Base-by-base conservation (phyloP, 306 rosid species). In the Fragaria ananassa region DNA sequence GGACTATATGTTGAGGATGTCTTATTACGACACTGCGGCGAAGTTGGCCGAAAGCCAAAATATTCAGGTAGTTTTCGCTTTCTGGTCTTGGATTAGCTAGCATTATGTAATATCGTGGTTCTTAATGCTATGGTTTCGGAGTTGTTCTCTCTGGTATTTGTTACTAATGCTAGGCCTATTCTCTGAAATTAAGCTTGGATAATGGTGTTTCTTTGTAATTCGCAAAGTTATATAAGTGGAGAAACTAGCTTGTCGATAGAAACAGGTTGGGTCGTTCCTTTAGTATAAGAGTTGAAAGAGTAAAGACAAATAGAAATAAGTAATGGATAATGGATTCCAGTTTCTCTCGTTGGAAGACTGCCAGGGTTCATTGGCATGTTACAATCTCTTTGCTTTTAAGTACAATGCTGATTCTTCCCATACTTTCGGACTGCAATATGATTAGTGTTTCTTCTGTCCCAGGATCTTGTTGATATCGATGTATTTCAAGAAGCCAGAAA, bases 1-100 rank as follows among this genome's bases (percentile, higher is more conserved):
- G 82, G 99, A 95, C 85, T 95, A 95, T 88, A 90, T 95, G 99
- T 80, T 92, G 86, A 83, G 99, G 78, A 92, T 90, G 97, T 95
- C 99, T 0, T 95, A 95, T 72, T 89, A 85, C 47, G 93, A 92
- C 70, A 86, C 97, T 6, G 99, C 99, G 23, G 80, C 77, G 75
- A 92, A 86, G 85, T 80, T 95, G 65, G 89, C 96, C 0, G 96
- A 89, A 75, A 83, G 89, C 85, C 86, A 85, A 84, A 95, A 88
- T 75, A 88, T 95, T 74, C 92, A 87, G 97, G 97, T 89, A 75
- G 37, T 49, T 65, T 42, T 75, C 53, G 27, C 74, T 74, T 64
- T 50, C 57, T 65, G 6, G 27, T 39, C 66, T 49, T 10, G 12
- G 47, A 45, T 76, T 72, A 12, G n/a, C 15, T 14, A 25, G 8